Evolutionary conservation across 2,329 filamentous ascomycete genomes (phyloP), one percentile per base, ranked within the genome.

Genomic region (Emericellopsis cladophorae): DNA sequence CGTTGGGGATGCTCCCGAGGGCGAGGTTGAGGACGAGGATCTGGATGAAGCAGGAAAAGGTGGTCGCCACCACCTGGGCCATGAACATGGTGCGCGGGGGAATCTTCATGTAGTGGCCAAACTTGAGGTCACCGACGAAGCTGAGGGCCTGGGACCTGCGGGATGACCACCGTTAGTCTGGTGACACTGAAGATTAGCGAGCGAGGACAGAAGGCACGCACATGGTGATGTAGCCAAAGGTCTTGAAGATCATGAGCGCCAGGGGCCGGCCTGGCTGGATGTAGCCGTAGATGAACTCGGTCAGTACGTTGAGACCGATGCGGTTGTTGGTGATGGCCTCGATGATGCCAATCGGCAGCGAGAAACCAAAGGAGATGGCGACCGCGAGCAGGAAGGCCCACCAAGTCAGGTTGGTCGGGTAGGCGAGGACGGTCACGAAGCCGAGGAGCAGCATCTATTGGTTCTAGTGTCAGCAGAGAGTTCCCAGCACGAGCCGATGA

Each of bases 211-310:
- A 21, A 5, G 5, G 26, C 23, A 31, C 53, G 24, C 48, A 54
- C 73, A 77, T 77, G 40, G 73, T 77, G 45, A 78, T 74, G 52
- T 71, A 77, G 24, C 74, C 74, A 49, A 74, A 79, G 0, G 73
- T 78, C 56, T 79, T 78, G 59, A 79, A 79, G 14, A 86, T 68
- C 81, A 88, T 87, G 45, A 86, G 72, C 0, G 79, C 82, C 41
- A 87, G 61, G 0, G 83, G 82, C 6, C 73, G 64, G 3, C 83
- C 83, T 0, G 81, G 81, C 46, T 84, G 79, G 50, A 87, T 82
- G 51, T 87, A 87, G 1, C 83, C 83, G 44, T 78, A 76, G 4
- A 88, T 63, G 47, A 86, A 84, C 59, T 85, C 81, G 1, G 81
- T 84, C 46, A 87, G 62, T 22, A 88, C 81, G 46, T 87, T 87